Conservation (phyloP, 75 land plant species). For the Cryptomeria japonica region DNA sequence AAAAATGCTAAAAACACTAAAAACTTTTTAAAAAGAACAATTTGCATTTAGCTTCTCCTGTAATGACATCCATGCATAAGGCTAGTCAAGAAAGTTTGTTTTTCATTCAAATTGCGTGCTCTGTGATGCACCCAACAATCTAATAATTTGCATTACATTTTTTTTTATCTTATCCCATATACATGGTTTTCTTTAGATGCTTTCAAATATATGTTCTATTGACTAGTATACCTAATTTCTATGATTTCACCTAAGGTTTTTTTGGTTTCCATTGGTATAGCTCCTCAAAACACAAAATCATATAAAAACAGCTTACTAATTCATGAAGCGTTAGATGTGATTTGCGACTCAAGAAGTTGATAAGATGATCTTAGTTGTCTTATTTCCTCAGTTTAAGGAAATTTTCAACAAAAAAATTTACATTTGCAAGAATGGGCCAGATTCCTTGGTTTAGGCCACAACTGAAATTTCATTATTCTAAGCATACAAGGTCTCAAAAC, state of each 20-base stretch:
- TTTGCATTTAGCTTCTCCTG: not conserved
- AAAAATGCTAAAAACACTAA: too few relatives aligned
- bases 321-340: not conserved
- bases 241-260: not conserved
- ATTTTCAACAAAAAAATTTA: not conserved
- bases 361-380: not conserved
- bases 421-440: not conserved
- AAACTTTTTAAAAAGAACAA: too few relatives aligned
- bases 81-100: not conserved
- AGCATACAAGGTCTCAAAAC: not conserved
- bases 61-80: not conserved
- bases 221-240: not conserved
- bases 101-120: not conserved
- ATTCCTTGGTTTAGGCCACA: not conserved
- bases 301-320: not conserved
- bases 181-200: not conserved
- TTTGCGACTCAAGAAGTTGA: not conserved
- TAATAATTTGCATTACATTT: not conserved
- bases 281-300: not conserved
- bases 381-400: not conserved
- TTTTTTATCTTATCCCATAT: not conserved
- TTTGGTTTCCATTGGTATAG: not conserved
- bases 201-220: not conserved
- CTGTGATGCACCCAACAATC: not conserved
- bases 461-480: not conserved